Base-by-base conservation (phyloP, 108 stramenopile genomes). In the Nannochloropsis oceanica region DNA sequence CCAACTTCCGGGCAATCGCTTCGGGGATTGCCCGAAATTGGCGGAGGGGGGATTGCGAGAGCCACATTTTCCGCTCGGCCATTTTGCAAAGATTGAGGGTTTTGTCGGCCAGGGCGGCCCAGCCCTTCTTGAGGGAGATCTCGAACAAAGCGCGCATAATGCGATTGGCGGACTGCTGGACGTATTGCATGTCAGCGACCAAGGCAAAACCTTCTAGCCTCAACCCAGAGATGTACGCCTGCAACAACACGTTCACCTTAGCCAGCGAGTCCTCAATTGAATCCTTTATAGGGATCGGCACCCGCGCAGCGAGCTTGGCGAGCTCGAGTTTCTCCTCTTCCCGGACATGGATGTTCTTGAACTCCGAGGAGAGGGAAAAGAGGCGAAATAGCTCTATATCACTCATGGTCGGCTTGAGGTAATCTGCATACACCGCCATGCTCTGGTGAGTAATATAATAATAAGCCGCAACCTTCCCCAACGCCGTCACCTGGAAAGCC, bases 261-360 rank as follows among this genome's bases (percentile, higher is more conserved):
- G 95, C 95, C n/a, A 92, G 59, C 95, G 94, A 43, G 88, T 98
- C 98, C 81, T 89, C 95, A 13, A 95, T 93, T 84, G 92, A 92
- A 87, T 97, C 97, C 89, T 98, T 98, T 43, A 99, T 95, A 34
- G 99, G 99, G 85, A 99, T 96, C 8, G 99, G 99, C 80, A 98
- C 99, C 86, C 95, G 93, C 27, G 92, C 93, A 26, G 96, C 95
- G 43, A 99, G 94, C 85, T 97, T 96, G 12, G 90, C 87, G 46
- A 99, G 93, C 88, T 99, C 99, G 79, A 98, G 91, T 90, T 97
- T 97, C 92, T 99, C 99, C 87, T 98, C 99, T 80, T 96, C 95
- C 26, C 97, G 92, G 8, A 99, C 97, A 26, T 95, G 95, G 73
- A 99, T 95, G 84, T 98, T 95, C 43, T 91, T 84, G 90, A 99